A percentile compares a stretch with the other conserved stretches of the same genome.
phyloP scores from a whole-genome alignment of 1,284 basidiomycete species.

The Neolentinus lepideus region DNA sequence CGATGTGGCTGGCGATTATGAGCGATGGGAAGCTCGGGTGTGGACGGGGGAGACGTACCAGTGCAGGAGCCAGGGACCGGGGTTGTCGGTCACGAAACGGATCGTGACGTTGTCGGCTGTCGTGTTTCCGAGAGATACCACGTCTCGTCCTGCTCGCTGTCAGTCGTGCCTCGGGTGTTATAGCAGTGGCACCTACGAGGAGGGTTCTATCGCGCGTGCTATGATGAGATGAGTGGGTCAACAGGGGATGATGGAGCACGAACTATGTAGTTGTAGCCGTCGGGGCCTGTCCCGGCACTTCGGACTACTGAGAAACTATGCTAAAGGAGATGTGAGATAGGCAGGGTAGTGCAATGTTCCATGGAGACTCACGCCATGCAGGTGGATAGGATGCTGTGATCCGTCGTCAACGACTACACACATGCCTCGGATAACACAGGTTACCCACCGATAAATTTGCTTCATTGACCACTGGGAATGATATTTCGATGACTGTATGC shows the following conservation, averaged over 20 bases:
- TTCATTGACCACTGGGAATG: slow-evolving; percentile 17
- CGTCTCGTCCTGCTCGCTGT: slow-evolving; percentile 12
- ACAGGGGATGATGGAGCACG: slow-evolving; percentile 4
- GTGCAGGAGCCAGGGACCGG: slow-evolving; percentile 42
- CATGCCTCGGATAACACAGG: slow-evolving; percentile 9
- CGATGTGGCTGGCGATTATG: slow-evolving; percentile 1
- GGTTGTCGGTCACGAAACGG: slow-evolving; percentile 33
- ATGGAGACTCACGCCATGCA: slow-evolving; percentile 27
- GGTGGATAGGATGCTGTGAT: slow-evolving; percentile 29
- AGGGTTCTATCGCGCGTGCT: no score
- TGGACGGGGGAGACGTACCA: slow-evolving; percentile 17
- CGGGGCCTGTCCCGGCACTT: slow-evolving; percentile 14
- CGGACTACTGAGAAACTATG: slow-evolving; percentile 24
- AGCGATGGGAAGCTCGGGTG: background rate
- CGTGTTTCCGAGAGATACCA: slow-evolving; percentile 17
- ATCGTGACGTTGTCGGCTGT: slow-evolving; percentile 31
- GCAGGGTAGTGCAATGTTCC: slow-evolving; percentile 1
- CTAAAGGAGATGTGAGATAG: slow-evolving; percentile 6
- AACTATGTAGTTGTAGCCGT: slow-evolving; percentile 19
- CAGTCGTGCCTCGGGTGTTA: no score
- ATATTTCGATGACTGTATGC: slow-evolving; percentile 27
- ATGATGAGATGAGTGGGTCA: no score
- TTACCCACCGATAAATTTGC: slow-evolving; percentile 15
- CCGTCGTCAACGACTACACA: background rate
- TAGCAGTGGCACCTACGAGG: no score